Evolutionary conservation across 2,329 filamentous ascomycete species (phyloP), one percentile per base, ranked within the genome.

Genomic region (Colletotrichum ledebouriae): DNA sequence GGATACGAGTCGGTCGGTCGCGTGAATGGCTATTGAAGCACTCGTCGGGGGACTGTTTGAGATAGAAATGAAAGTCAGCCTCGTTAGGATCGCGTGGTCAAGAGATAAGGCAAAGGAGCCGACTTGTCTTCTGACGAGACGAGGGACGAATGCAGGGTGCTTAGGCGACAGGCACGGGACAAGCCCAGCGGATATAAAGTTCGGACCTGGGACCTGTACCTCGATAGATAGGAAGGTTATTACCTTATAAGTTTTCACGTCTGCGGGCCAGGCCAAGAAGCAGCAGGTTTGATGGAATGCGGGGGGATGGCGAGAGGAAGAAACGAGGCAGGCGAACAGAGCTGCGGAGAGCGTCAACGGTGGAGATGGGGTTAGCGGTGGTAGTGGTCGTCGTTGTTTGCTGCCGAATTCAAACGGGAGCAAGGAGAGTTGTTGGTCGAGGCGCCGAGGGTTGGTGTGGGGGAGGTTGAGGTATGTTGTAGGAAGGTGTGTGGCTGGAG

Each of bases 111-210:
- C 47, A 34, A 65, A 49, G 15, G 34, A 47, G 42, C 65, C 47
- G 60, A 25, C 4, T 22, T 55, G 55, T 64, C 6, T 29, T 39
- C 9, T 65, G 61, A 29, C 47, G 65, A 44, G n/a, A 59, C 55
- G 47, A 64, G 65, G 47, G 65, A 59, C 25, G 61, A 49, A 69
- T 49, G 61, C 66, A 65, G 61, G 60, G 11, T 53, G 64, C 46
- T 53, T 59, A 55, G 64, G 64, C 64, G 65, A 64, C 39, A 67
- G 29, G 46, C 64, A 64, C 29, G 65, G 64, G 39, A 57, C 20
- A 55, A 64, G 47, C 60, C 29, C 50, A 29, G 53, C 46, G 60
- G 60, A 22, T 41, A 41, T 64, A 59, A 64, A 22, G 60, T 53
- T 59, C 56, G 53, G 53, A 50, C 47, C 41, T 33, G 60, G 53